Evolutionary conservation across 2,329 filamentous ascomycete species (phyloP).

Genomic region (Fusarium sp.): DNA sequence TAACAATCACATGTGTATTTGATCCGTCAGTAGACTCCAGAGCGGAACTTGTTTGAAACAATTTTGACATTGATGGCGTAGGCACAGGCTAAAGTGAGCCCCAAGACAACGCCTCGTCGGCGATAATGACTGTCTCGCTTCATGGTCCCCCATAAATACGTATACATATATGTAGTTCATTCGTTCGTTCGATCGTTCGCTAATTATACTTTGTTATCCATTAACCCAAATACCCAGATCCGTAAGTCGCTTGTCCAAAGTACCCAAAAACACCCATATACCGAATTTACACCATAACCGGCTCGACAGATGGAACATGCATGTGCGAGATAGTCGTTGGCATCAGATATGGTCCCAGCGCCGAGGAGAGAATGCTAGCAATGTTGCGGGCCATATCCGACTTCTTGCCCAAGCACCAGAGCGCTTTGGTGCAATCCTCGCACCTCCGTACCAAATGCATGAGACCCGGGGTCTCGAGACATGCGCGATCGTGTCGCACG

Average conservation of each 20-base stretch:
- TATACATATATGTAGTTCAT: constrained; percentile 9
- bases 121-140: constrained; percentile 31
- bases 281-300: constrained; percentile 32
- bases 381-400: constrained; percentile 62
- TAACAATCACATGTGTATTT: not conserved
- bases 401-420: constrained; percentile 70
- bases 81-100: not conserved
- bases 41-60: not conserved
- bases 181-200: constrained; percentile 24
- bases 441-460: constrained; percentile 56
- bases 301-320: constrained; percentile 32
- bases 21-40: not conserved
- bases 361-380: constrained; percentile 47
- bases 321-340: constrained; percentile 37
- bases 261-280: constrained; percentile 6
- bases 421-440: constrained; percentile 66
- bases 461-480: constrained; percentile 44
- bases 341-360: constrained; percentile 48
- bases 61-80: constrained; percentile 12
- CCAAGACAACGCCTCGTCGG: not conserved
- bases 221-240: constrained; percentile 11
- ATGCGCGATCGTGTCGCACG: constrained; percentile 46
- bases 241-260: constrained; percentile 2
- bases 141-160: constrained; percentile 23
- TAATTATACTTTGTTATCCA: constrained; percentile 16